These are phyloP conservation scores for Pichia gijzeniarum DNA, from an alignment of 805 yeast genomes.

Conservation along the genomic window DNA sequence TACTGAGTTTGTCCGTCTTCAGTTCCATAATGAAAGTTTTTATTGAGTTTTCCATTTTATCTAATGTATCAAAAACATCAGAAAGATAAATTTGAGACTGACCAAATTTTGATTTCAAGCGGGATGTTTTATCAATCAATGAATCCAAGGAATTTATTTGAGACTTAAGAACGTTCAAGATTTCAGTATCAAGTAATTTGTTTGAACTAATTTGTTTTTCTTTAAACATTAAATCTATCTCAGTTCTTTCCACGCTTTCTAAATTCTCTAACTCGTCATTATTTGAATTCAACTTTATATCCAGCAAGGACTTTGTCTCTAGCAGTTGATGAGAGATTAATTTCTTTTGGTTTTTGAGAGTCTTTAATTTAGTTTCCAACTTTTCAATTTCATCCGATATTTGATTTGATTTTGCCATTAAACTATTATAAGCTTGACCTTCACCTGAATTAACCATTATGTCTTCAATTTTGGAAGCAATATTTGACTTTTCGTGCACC, in stretches of 20 bases:
- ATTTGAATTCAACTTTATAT: slow-evolving; percentile 40
- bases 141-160: slow-evolving; percentile 26
- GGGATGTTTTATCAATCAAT: slow-evolving; percentile 16
- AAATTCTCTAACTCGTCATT: slow-evolving; percentile 30
- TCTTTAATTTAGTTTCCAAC: slow-evolving; percentile 32
- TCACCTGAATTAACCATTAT: slow-evolving; percentile 36
- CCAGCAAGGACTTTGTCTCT: slow-evolving; percentile 44
- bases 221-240: slow-evolving; percentile 10
- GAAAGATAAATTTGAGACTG: slow-evolving; percentile 22
- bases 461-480: slow-evolving; percentile 32
- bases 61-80: slow-evolving; percentile 24
- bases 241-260: slow-evolving; percentile 18
- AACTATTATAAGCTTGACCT: slow-evolving; percentile 35
- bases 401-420: slow-evolving; percentile 30
- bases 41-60: slow-evolving; percentile 20
- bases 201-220: slow-evolving; percentile 2
- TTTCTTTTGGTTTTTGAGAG: slow-evolving; percentile 31
- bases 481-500: slow-evolving; percentile 33
- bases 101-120: slow-evolving; percentile 17
- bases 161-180: slow-evolving; percentile 19
- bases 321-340: slow-evolving; percentile 35
- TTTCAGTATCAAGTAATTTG: slow-evolving; percentile 2
- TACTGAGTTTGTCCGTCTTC: slow-evolving; percentile 15
- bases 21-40: slow-evolving; percentile 14
- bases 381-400: slow-evolving; percentile 35